Percentiles rank a stretch among this genome's conserved stretches.
Conservation (phyloP, 805 yeast genomes). For the Diddensiella transvaalensis region DNA sequence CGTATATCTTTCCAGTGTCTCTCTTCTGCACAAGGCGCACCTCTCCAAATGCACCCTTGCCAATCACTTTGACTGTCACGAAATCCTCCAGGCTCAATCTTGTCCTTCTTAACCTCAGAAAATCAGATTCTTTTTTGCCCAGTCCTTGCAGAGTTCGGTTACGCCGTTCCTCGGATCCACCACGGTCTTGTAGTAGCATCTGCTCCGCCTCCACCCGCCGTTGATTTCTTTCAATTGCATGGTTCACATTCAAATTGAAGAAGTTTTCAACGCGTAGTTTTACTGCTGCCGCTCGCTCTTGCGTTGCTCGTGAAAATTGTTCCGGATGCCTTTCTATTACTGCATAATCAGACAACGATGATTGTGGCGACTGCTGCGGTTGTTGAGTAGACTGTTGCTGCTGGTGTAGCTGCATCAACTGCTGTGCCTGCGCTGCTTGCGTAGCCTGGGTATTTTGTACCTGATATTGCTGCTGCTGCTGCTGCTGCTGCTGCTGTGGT, state of each 20-base stretch:
- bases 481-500: conserved; percentile 5
- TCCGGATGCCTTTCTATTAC: conserved; percentile 83
- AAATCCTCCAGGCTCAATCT: conserved; percentile 79
- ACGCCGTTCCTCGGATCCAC: conserved; percentile 76
- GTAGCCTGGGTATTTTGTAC: conserved; percentile 13
- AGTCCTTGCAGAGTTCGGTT: conserved; percentile 75
- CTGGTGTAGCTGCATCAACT: conserved; percentile 16
- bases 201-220: conserved; percentile 83
- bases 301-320: conserved; percentile 63
- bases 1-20: conserved; percentile 88
- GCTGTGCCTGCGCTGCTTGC: conserved; percentile 16
- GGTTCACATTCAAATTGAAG: conserved; percentile 79
- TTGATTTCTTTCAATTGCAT: conserved; percentile 94
- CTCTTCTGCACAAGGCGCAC: conserved; percentile 89
- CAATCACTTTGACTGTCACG: conserved; percentile 82
- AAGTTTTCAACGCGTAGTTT: conserved; percentile 79
- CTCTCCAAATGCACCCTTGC: conserved; percentile 98
- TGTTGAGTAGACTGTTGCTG: conserved; percentile 13
- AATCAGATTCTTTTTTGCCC: conserved; percentile 87
- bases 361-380: conserved; percentile 22
- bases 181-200: conserved; percentile 58
- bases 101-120: conserved; percentile 79
- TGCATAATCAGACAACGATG: conserved; percentile 45
- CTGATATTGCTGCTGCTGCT: conserved; percentile 7
- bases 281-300: conserved; percentile 80